A percentile compares a stretch with the other conserved stretches of the same genome.
These are phyloP conservation scores for Cyclospora cayetanensis DNA, from an alignment of 169 alveolate genomes.

Conservation along the genomic window DNA sequence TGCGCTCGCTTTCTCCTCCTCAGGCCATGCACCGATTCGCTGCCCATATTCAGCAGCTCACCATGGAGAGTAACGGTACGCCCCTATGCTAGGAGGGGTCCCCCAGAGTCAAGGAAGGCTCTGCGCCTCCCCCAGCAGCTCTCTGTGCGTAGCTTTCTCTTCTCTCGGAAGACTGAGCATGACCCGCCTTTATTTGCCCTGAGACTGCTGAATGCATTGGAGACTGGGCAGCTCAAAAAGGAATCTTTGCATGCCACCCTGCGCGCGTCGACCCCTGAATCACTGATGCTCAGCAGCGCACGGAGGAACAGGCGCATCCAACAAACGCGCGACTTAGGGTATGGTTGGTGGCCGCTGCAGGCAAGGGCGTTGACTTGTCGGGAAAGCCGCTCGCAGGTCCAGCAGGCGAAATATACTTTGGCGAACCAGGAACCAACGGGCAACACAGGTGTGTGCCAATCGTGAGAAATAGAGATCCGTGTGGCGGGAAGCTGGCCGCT, in stretches of 20 bases:
- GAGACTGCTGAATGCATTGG: too few species aligned
- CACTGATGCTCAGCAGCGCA: too few species aligned
- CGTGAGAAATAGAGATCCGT: background rate
- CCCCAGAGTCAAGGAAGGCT: too few species aligned
- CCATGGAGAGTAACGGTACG: slow-evolving; percentile 98
- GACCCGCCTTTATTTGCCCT: too few species aligned
- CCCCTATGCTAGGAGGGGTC: slow-evolving; percentile 67
- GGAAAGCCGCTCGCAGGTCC: slow-evolving; percentile 83
- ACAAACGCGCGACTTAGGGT: background rate
- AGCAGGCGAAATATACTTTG: slow-evolving; percentile 97
- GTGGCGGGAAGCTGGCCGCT: background rate
- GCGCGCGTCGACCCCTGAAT: too few species aligned
- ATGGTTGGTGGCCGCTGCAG: background rate
- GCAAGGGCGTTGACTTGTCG: slow-evolving; percentile 83
- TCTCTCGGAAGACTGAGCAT: too few species aligned
- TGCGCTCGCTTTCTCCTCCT: slow-evolving; percentile 72
- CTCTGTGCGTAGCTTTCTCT: too few species aligned
- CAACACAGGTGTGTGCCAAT: slow-evolving; percentile 88
- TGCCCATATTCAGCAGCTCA: slow-evolving; percentile 97
- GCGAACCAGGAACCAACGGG: slow-evolving; percentile 99
- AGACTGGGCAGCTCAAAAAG: too few species aligned
- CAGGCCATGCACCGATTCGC: slow-evolving; percentile 84
- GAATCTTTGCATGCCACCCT: too few species aligned
- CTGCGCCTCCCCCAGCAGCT: too few species aligned
- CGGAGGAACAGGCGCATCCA: background rate